A percentile compares a stretch with the other conserved stretches of the same genome.
Conservation (phyloP, 2,329 filamentous ascomycete species). For the Aspergillus sp. region DNA sequence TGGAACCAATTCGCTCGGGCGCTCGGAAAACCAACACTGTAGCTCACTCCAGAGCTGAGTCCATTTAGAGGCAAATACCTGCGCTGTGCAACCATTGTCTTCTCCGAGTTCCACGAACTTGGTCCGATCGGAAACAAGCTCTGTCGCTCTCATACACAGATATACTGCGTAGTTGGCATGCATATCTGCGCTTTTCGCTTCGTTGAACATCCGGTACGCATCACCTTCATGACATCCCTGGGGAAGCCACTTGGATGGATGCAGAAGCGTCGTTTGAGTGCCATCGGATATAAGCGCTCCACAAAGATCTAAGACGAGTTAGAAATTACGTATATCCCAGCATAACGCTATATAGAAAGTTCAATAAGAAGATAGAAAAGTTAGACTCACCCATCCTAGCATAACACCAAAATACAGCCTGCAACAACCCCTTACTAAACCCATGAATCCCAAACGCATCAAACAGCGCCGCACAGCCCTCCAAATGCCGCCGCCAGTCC, state of each 20-base stretch:
- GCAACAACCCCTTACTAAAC: constrained; percentile 51
- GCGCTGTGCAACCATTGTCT: constrained; percentile 44
- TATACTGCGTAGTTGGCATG: constrained; percentile 62
- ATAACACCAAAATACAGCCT: constrained; percentile 60
- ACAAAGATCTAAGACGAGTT: constrained; percentile 48
- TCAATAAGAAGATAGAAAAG: not conserved
- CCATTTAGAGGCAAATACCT: constrained; percentile 49
- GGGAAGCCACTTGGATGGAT: constrained; percentile 51
- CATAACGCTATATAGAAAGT: too few species aligned
- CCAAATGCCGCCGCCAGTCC: constrained; percentile 57
- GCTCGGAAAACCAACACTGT: constrained; percentile 48
- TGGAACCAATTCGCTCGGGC: constrained; percentile 50
- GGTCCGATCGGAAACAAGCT: constrained; percentile 52
- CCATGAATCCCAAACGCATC: constrained; percentile 53
- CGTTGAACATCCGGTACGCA: constrained; percentile 39
- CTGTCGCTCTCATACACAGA: constrained; percentile 53
- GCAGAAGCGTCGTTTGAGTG: constrained; percentile 50
- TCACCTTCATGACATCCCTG: constrained; percentile 38
- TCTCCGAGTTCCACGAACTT: constrained; percentile 50
- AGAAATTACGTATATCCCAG: not conserved
- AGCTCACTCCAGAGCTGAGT: constrained; percentile 51
- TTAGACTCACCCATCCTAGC: constrained; percentile 51
- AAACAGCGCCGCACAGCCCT: constrained; percentile 57
- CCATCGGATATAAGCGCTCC: constrained; percentile 55
- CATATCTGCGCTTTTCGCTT: constrained; percentile 49